A percentile compares a stretch with the other conserved stretches of the same genome.
Conservation (phyloP, 257 asterid genomes). For the Solanum chiquidenum region DNA sequence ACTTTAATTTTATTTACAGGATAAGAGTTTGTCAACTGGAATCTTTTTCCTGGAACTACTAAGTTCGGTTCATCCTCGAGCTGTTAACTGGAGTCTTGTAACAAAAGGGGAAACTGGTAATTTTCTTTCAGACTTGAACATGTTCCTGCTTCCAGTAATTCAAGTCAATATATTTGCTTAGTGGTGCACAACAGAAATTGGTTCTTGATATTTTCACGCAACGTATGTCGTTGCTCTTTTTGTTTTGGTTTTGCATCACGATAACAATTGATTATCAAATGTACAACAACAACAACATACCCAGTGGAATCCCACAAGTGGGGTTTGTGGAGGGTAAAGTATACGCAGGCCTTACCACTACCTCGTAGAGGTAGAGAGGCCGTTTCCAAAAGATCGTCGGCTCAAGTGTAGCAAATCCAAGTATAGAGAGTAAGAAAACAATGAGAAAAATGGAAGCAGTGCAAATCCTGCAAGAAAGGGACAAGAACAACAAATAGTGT, state of each 20-base stretch:
- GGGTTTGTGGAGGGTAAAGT: too few relatives aligned
- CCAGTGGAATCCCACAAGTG: not conserved
- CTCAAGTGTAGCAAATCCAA: not conserved
- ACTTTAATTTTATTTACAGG: constrained; percentile 15
- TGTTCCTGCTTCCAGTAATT: not conserved
- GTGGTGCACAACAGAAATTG: not conserved
- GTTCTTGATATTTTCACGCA: not conserved
- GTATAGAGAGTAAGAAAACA: not conserved
- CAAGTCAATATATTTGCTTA: not conserved
- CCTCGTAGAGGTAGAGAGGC: too few relatives aligned
- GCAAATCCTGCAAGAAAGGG: not conserved
- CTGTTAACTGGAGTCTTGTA: constrained; percentile 58
- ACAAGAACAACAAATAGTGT: not conserved
- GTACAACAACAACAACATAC: not conserved
- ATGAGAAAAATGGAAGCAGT: not conserved
- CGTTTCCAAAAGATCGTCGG: not conserved
- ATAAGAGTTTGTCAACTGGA: constrained; percentile 42
- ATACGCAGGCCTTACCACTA: too few relatives aligned
- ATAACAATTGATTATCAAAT: not conserved
- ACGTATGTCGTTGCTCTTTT: not conserved
- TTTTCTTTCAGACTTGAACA: not conserved
- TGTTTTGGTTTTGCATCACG: not conserved
- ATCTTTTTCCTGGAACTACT: constrained; percentile 50
- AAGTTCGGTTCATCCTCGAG: constrained; percentile 55
- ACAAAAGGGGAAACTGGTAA: constrained; percentile 60